Conservation (phyloP, 108 stramenopile genomes). For the Pseudonitzschia delicatissima region DNA sequence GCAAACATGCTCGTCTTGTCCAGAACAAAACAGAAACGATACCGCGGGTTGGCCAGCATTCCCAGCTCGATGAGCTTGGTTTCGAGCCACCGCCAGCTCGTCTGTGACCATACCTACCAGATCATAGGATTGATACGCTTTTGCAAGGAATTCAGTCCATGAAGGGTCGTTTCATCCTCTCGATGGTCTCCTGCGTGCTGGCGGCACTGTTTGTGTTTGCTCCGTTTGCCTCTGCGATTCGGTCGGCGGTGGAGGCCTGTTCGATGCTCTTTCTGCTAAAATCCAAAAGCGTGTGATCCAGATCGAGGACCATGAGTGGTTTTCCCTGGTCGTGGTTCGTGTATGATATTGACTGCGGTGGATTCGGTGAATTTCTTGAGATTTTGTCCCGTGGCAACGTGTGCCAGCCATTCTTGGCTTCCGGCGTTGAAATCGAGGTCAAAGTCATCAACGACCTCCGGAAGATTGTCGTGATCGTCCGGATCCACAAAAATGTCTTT, state of each 20-base stretch:
- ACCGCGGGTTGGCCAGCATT: constrained; percentile 82
- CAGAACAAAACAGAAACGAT: constrained; percentile 89
- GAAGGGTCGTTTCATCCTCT: constrained; percentile 65
- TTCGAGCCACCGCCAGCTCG: constrained; percentile 96
- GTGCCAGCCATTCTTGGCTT: constrained; percentile 61
- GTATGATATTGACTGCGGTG: constrained; percentile 86
- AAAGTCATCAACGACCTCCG: constrained; percentile 90
- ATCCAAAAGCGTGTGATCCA: constrained; percentile 95
- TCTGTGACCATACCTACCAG: constrained; percentile 95
- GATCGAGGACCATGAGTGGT: constrained; percentile 88
- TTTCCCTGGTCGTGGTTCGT: constrained; percentile 78
- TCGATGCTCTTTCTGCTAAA: constrained; percentile 66
- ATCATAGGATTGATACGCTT: constrained; percentile 87
- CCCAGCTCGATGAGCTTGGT: constrained; percentile 93
- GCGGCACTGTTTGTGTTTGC: background rate
- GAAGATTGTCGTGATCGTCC: constrained; percentile 63
- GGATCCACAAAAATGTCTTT: constrained; percentile 92
- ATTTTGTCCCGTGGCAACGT: constrained; percentile 84
- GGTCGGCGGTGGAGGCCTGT: constrained; percentile 28
- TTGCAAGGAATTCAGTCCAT: constrained; percentile 87
- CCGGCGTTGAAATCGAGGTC: constrained; percentile 80
- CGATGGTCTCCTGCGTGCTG: background rate
- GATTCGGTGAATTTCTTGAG: constrained; percentile 81
- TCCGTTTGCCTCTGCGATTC: constrained; percentile 22
- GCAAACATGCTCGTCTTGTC: constrained; percentile 96